Percentiles rank a stretch among this genome's conserved stretches.
phyloP scores from a whole-genome alignment of 352 stramenopile species.

The Pythium aquatile region DNA sequence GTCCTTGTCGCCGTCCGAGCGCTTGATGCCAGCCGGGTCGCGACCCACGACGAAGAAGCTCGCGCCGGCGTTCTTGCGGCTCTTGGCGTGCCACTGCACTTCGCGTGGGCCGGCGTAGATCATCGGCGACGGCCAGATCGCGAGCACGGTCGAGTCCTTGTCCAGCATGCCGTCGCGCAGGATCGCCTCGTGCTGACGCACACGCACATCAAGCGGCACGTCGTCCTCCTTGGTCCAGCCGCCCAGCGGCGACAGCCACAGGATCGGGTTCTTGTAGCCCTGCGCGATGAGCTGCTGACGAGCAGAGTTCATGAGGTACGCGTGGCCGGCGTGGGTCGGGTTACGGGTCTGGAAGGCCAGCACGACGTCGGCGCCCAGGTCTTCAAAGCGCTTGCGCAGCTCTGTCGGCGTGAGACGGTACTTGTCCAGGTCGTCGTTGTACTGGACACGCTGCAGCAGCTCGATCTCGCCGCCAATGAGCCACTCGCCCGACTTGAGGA shows the following conservation, averaged over 20 bases:
- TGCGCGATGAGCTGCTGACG: conserved; percentile 91
- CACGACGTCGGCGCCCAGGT: conserved; percentile 95
- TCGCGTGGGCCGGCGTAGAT: conserved; percentile 98
- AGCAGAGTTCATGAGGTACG: conserved; percentile 97
- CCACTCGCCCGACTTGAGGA: conserved; percentile 94
- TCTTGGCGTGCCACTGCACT: conserved; percentile 98
- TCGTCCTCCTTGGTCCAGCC: conserved; percentile 99
- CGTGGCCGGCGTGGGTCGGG: conserved; percentile 96
- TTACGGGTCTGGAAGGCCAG: conserved; percentile 98
- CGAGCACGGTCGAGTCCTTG: conserved; percentile 96
- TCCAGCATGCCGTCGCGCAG: conserved; percentile 93
- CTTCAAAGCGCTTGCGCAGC: conserved; percentile 92
- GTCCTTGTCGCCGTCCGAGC: conserved; percentile 92
- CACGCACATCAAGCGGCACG: conserved; percentile 96
- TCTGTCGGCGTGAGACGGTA: conserved; percentile 95
- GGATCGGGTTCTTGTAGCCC: conserved; percentile 95
- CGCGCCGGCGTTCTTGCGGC: conserved; percentile 93
- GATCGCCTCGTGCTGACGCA: conserved; percentile 96
- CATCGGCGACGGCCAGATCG: conserved; percentile 98
- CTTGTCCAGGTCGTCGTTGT: conserved; percentile 97
- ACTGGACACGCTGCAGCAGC: conserved; percentile 93
- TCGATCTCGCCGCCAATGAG: conserved; percentile 96
- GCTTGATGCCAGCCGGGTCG: conserved; percentile 98
- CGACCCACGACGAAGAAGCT: conserved; percentile 98
- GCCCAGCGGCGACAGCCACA: conserved; percentile 97